Base-by-base conservation (phyloP, 192 early-diverging fungal species). In the Linnemannia elongata region DNA sequence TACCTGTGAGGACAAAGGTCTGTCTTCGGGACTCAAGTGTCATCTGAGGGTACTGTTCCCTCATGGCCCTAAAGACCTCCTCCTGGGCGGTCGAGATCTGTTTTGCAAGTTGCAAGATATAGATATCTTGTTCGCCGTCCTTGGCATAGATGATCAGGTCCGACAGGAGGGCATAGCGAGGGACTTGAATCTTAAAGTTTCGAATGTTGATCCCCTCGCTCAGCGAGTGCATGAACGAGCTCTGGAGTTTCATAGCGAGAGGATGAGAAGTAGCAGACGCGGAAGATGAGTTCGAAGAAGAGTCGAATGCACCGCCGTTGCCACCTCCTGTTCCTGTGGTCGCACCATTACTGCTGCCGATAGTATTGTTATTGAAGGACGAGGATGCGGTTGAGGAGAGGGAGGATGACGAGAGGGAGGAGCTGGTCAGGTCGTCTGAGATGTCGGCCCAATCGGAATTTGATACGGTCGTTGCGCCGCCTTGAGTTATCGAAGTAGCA, bases 101-200 rank as follows among this genome's bases (percentile, higher is more conserved):
- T 66, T 81, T 87, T 22, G 91, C 91, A 36, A 91, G 71, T 18
- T 88, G 39, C 39, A 89, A 38, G 44, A 88, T 77, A 30, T 54
- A 41, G 27, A 75, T 57, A 57, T 85, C 76, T 17, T 75, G 66
- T 18, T 79, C 83, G 17, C 88, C 90, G 27, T 90, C 78, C 38
- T 85, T 79, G 7, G 88, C 84, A 80, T 91, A 92, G 33, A 92
- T 66, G 24, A 92, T 75, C 38, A 92, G 82, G 73, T 92, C 91
- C 22, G 86, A 89, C 27, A 92, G 70, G 3, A 90, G 86, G 18
- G 89, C 91, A 72, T 91, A 92, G 54, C 90, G 79, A 36, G 84
- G 82, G 18, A 90, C 88, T 54, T 92, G 91, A 52, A 91, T 90
- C 69, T 88, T 91, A 75, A 92, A 92, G 82, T 92, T 92, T 38